Base-by-base conservation (phyloP, 73 alveolate species). In the Diophrys sp. region DNA sequence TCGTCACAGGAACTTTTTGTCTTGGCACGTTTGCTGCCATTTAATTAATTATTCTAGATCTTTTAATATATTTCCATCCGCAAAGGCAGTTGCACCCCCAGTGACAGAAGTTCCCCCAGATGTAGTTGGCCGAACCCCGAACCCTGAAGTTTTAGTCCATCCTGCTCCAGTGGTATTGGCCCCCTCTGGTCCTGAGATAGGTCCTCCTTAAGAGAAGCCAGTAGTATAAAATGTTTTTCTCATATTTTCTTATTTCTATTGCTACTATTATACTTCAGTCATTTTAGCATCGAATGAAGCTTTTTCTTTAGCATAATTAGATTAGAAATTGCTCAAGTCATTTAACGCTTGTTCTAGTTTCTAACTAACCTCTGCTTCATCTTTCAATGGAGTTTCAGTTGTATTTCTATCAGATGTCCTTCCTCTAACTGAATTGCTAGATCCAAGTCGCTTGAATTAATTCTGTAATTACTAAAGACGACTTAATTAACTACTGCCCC, bases 61-160 rank as follows among this genome's bases (percentile, higher is more conserved):
- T 44, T 44, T 44, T 11, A 44, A 18, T 11, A 44, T 44, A 44
- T 44, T 44, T 11, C 62, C 62, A 44, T 44, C 62, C 18, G 5
- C n/a, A 5, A 44, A 18, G 5, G n/a, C 62, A 44, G 62, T 44
- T n/a, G n/a, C n/a, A n/a, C n/a, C n/a, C n/a, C n/a, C n/a, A 18
- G 62, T 44, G 5, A 18, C 62, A 44, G 62, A 44, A 11, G 18
- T 18, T 44, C 18, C 62, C 18, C 62, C 62, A 44, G 62, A 5
- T 44, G 62, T 44, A 44, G 62, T 44, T 44, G 62, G 62, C 62
- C 62, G 62, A 11, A 44, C 62, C 62, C 62, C 62, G 18, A 44
- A 44, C n/a, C 62, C 62, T 11, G 62, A 44, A 5, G 62, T 44
- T 18, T 44, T 44, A 44, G 62, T 44, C 62, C 62, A 44, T 18